A percentile compares a stretch with the other conserved stretches of the same genome.
phyloP scores from a whole-genome alignment of 805 yeast species.

The Zygosaccharomyces bisporus region DNA sequence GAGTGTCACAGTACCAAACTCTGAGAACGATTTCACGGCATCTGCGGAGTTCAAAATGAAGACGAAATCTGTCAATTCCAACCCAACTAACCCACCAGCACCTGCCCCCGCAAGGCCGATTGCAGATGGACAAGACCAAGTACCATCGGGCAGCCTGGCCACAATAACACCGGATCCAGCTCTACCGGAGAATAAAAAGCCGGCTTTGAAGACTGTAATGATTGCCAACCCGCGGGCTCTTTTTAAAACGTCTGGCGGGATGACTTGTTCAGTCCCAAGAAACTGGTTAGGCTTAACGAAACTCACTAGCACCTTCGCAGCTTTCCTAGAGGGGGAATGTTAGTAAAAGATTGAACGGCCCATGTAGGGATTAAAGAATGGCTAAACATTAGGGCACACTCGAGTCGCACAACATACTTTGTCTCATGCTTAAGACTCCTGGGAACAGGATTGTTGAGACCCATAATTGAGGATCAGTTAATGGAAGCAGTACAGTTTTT shows the following conservation, averaged over 20 bases:
- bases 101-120: slow-evolving; percentile 97
- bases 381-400: no score
- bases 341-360: neutral
- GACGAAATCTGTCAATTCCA: slow-evolving; percentile 93
- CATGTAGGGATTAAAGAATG: neutral
- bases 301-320: slow-evolving; percentile 84
- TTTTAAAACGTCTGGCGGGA: slow-evolving; percentile 82
- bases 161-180: slow-evolving; percentile 97
- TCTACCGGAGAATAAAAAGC: slow-evolving; percentile 91
- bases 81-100: slow-evolving; percentile 97
- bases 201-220: slow-evolving; percentile 93
- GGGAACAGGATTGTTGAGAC: slow-evolving; percentile 92
- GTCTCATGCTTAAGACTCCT: slow-evolving; percentile 83
- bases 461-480: slow-evolving; percentile 43
- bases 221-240: slow-evolving; percentile 92
- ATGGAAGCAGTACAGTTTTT: neutral
- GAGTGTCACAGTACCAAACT: slow-evolving; percentile 86
- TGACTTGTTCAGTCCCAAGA: slow-evolving; percentile 80
- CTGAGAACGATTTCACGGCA: slow-evolving; percentile 93
- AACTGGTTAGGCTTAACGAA: slow-evolving; percentile 94
- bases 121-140: slow-evolving; percentile 98
- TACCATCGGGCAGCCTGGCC: slow-evolving; percentile 89
- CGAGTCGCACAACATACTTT: slow-evolving; percentile 48
- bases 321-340: slow-evolving; percentile 52
- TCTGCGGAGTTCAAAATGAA: slow-evolving; percentile 81